Percentiles rank a stretch among this genome's conserved stretches.
phyloP scores from a whole-genome alignment of 345 rosid species.

The Raphanus sativus region DNA sequence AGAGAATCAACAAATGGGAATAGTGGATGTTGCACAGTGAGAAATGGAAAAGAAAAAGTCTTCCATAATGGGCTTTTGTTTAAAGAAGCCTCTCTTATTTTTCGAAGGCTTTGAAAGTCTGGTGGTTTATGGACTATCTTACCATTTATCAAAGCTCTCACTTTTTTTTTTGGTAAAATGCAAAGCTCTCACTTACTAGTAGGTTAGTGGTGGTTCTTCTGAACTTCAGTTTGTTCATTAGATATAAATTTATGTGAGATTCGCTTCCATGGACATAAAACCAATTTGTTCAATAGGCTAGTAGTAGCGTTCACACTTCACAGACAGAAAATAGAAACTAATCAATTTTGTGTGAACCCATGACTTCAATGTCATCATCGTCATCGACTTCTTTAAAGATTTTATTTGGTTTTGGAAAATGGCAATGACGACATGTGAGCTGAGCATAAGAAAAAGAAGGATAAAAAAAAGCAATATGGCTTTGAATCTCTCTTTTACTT shows the following conservation, averaged over 20 bases:
- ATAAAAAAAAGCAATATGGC: background rate
- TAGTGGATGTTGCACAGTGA: constrained; percentile 18
- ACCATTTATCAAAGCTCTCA: background rate
- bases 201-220: too few relatives aligned
- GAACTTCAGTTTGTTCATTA: background rate
- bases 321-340: constrained; percentile 11
- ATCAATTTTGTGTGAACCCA: constrained; percentile 12
- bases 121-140: background rate
- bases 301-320: background rate
- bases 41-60: background rate
- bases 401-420: constrained; percentile 29
- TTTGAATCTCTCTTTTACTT: constrained; percentile 23
- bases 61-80: constrained; percentile 6
- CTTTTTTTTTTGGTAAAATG: too few relatives aligned
- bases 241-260: background rate
- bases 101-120: background rate
- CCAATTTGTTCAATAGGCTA: background rate
- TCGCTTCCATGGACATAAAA: background rate
- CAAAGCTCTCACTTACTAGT: background rate
- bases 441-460: background rate
- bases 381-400: constrained; percentile 30
- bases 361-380: constrained; percentile 26
- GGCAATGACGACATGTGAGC: constrained; percentile 28
- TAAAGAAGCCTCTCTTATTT: background rate
- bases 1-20: constrained; percentile 16